These are phyloP conservation scores for Yamadazyma jaroonii DNA, from an alignment of 1,139 yeast species.

Conservation along the genomic window DNA sequence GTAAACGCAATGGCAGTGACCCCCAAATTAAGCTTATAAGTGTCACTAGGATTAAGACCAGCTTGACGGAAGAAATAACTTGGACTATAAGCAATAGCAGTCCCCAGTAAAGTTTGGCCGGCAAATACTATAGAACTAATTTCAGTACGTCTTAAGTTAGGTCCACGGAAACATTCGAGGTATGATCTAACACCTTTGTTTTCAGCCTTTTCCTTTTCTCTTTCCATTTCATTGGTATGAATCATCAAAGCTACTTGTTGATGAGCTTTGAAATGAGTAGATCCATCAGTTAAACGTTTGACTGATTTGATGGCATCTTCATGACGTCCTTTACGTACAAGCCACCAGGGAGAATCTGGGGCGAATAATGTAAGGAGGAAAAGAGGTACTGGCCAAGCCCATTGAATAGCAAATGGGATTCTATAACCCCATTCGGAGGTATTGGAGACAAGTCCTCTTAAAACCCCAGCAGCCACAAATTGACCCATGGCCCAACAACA, in stretches of 20 bases:
- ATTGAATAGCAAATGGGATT: slow-evolving; percentile 23
- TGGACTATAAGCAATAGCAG: slow-evolving; percentile 23
- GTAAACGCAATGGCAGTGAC: slow-evolving; percentile 23
- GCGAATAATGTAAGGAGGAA: slow-evolving; percentile 17
- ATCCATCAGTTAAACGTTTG: slow-evolving; percentile 14
- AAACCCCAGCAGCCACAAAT: slow-evolving; percentile 20
- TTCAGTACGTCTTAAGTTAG: slow-evolving; percentile 22
- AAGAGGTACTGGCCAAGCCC: slow-evolving; percentile 22
- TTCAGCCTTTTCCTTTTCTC: slow-evolving; percentile 9
- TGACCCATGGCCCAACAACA: slow-evolving; percentile 28
- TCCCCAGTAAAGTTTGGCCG: slow-evolving; percentile 23
- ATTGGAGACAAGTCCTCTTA: slow-evolving; percentile 21
- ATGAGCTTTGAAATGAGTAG: slow-evolving; percentile 13
- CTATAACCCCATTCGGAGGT: slow-evolving; percentile 18
- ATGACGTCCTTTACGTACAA: slow-evolving; percentile 18
- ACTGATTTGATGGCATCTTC: slow-evolving; percentile 18
- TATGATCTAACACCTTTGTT: slow-evolving; percentile 12
- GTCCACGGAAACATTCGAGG: slow-evolving; percentile 19
- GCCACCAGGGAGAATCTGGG: slow-evolving; percentile 25
- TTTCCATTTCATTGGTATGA: slow-evolving; percentile 19
- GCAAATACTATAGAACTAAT: slow-evolving; percentile 20
- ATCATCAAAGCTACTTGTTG: slow-evolving; percentile 18
- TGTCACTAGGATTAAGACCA: slow-evolving; percentile 17
- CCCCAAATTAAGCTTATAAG: slow-evolving; percentile 27
- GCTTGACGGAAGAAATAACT: slow-evolving; percentile 24